Evolutionary conservation across 73 alveolate species (phyloP).

Genomic region (Paramecium sexaurelia): DNA sequence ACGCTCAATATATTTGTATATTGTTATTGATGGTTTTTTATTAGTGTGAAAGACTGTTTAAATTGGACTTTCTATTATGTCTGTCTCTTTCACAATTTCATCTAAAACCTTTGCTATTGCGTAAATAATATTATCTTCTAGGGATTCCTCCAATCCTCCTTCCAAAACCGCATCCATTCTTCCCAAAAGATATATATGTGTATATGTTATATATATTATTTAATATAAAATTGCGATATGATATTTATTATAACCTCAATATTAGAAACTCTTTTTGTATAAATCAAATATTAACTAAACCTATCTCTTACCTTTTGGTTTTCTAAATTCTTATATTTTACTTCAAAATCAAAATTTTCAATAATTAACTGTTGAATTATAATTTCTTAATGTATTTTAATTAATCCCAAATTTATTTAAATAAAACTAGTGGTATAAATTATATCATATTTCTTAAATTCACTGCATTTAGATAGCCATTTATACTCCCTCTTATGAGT

Average conservation of each 20-base stretch:
- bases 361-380: too few species aligned
- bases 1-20: not conserved
- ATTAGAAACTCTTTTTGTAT: not conserved
- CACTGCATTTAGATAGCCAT: too few species aligned
- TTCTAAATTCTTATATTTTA: not conserved
- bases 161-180: not conserved
- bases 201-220: not conserved
- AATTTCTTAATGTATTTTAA: too few species aligned
- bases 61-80: not conserved
- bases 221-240: not conserved
- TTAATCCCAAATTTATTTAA: too few species aligned
- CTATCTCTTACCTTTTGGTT: too few species aligned
- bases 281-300: too few species aligned
- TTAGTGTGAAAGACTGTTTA: conserved; percentile 10
- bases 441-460: too few species aligned
- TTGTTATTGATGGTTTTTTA: conserved; percentile 29
- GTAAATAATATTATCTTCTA: not conserved
- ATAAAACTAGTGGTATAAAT: too few species aligned
- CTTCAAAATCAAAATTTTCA: too few species aligned
- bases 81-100: conserved; percentile 38
- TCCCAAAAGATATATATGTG: not conserved
- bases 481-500: too few species aligned
- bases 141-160: not conserved
- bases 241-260: not conserved
- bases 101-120: conserved; percentile 41